Conservation (phyloP, 1,284 basidiomycete species). For the Puccinia horiana region DNA sequence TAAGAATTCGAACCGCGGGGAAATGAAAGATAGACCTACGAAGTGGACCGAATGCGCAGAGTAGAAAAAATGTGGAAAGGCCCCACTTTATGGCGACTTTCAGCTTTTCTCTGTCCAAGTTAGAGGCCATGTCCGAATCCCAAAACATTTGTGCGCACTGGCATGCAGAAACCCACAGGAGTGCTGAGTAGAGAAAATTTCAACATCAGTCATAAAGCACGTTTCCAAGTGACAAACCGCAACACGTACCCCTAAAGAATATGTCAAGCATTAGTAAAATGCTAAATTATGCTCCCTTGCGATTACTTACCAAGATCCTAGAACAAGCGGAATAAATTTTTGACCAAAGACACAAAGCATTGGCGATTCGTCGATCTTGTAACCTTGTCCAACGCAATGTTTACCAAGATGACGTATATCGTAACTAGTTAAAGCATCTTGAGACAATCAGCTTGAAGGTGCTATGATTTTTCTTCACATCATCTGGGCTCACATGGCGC, state of each 20-base stretch:
- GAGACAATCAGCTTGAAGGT: background rate
- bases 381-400: background rate
- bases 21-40: slow-evolving; percentile 1
- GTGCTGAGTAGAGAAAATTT: slow-evolving; percentile 3
- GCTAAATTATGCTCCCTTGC: background rate
- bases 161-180: slow-evolving; percentile 10
- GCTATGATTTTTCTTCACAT: background rate
- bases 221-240: background rate
- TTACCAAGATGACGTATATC: background rate
- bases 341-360: slow-evolving; percentile 7
- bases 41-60: background rate
- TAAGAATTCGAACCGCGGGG: background rate
- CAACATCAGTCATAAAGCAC: background rate
- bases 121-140: slow-evolving; percentile 1
- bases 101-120: slow-evolving; percentile 1
- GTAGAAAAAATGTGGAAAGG: background rate
- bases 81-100: background rate
- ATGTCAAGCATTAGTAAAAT: background rate
- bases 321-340: slow-evolving; percentile 10
- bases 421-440: background rate
- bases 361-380: background rate
- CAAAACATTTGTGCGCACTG: slow-evolving; percentile 17
- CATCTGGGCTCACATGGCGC: background rate
- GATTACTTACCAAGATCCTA: slow-evolving; percentile 5
- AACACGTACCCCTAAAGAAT: background rate